Base-by-base conservation (phyloP, 441 rosid genomes). In the Capsella rubella region DNA sequence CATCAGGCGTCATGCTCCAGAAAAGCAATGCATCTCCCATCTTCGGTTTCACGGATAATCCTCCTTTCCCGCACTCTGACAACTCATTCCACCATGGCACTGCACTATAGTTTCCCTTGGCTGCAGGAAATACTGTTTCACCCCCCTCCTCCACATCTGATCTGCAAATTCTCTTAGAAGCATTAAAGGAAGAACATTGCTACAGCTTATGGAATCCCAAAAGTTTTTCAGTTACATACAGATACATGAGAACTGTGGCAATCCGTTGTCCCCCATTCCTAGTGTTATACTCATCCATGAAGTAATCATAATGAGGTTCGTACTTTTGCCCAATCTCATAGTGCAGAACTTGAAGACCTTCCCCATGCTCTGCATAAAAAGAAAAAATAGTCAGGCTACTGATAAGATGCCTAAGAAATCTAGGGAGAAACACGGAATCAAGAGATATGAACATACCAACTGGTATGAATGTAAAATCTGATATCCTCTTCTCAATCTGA, bases 101-200 rank as follows among this genome's bases (percentile, higher is more conserved):
- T 27, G 85, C 82, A 77, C 89, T 89, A 34, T 73, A 18, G 82
- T 86, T 87, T 62, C 87, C 92, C 65, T 79, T 80, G 58, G 92
- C 92, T 59, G 81, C 54, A 32, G 95, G 92, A 81, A 89, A 85
- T 50, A 89, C 87, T 7, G 92, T 89, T 74, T 89, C 95, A 9
- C 95, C 95, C 14, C 90, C 95, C 72, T 89, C 92, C 83, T 89
- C 95, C 49, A 86, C 95, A 69, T 89, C 89, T 12, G 92, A 82
- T 49, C 92, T 89, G 85, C 66, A 78, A 39, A 79, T 46, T 57
- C 37, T 43, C 65, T 13, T 68, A 64, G 60, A 15, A 54, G 43
- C 67, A 40, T 43, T 61, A 73, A 31, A 58, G 69, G 31, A 52
- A 16, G 53, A 60, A 49, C n/a, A 71, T 60, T 43, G 37, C 54